These are phyloP conservation scores for Trichoderma brevicompactum DNA, from an alignment of 2,329 filamentous ascomycete species.

Conservation along the genomic window DNA sequence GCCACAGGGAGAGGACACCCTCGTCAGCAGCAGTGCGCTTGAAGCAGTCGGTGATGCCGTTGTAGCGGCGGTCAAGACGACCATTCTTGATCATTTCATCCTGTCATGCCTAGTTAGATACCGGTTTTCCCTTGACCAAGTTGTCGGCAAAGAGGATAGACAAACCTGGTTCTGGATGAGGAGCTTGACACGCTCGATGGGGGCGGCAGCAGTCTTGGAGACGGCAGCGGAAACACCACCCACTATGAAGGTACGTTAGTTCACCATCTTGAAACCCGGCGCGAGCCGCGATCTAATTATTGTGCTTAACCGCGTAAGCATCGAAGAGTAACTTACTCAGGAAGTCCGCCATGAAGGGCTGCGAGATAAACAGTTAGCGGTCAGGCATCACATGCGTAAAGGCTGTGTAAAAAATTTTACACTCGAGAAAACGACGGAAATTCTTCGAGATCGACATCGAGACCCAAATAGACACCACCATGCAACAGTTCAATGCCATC, in stretches of 20 bases:
- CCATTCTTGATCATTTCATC: slow-evolving; percentile 99
- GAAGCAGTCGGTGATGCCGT: slow-evolving; percentile 95
- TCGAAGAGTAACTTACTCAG: slow-evolving; percentile 75
- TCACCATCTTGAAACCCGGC: slow-evolving; percentile 24
- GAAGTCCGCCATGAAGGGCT: slow-evolving; percentile 98
- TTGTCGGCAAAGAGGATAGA: slow-evolving; percentile 34
- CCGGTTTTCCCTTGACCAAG: not conserved
- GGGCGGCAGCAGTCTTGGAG: slow-evolving; percentile 99
- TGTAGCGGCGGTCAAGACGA: slow-evolving; percentile 97
- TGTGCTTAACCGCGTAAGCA: slow-evolving; percentile 11
- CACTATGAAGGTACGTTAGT: slow-evolving; percentile 62
- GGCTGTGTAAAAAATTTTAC: slow-evolving; percentile 16
- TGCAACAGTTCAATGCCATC: slow-evolving; percentile 7
- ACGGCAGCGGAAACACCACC: slow-evolving; percentile 99
- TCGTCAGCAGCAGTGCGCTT: slow-evolving; percentile 84
- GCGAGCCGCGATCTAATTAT: slow-evolving; percentile 21
- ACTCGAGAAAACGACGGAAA: slow-evolving; percentile 10
- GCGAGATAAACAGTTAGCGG: slow-evolving; percentile 35
- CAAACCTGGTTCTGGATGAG: slow-evolving; percentile 99
- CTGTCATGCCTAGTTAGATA: slow-evolving; percentile 56
- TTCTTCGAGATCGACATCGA: slow-evolving; percentile 1
- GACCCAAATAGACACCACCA: not conserved
- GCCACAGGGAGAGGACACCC: slow-evolving; percentile 95
- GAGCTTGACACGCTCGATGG: slow-evolving; percentile 99
- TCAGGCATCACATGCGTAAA: slow-evolving; percentile 26